Evolutionary conservation across 2,329 filamentous ascomycete species (phyloP).

Genomic region (Ambrosiella xylebori): DNA sequence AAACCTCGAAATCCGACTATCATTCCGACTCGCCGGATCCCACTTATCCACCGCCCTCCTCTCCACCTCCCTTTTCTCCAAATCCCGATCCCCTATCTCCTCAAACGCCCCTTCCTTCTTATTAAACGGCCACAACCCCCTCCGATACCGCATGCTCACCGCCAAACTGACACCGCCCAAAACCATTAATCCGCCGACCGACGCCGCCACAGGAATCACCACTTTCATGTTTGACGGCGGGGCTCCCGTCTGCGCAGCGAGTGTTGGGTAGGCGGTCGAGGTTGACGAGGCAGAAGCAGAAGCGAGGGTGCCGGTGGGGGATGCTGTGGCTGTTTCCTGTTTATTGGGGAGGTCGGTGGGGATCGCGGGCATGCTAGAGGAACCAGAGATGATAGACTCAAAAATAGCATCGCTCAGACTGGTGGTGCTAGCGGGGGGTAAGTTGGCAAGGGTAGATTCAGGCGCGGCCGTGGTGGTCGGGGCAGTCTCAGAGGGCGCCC

Average conservation of each 20-base stretch:
- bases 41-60: constrained; percentile 5
- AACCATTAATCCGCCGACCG: constrained; percentile 11
- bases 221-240: constrained; percentile 6
- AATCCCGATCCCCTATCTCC: constrained; percentile 10
- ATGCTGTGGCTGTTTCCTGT: neutral
- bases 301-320: neutral
- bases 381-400: constrained; percentile 6
- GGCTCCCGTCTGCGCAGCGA: neutral
- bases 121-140: constrained; percentile 13
- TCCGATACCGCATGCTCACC: constrained; percentile 13
- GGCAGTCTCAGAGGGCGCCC: neutral
- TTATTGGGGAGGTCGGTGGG: neutral
- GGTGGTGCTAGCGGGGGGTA: neutral
- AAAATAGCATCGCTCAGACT: constrained; percentile 7
- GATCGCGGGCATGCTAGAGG: neutral
- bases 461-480: neutral
- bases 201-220: constrained; percentile 11
- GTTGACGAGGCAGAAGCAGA: neutral
- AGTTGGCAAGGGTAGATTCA: neutral
- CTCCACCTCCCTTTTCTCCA: constrained; percentile 10
- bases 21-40: constrained; percentile 6
- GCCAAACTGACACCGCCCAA: constrained; percentile 11
- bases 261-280: neutral
- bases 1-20: constrained; percentile 7
- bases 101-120: constrained; percentile 2